These are phyloP conservation scores for Vigna reflexopilosa DNA, from an alignment of 306 rosid species.

Conservation along the genomic window DNA sequence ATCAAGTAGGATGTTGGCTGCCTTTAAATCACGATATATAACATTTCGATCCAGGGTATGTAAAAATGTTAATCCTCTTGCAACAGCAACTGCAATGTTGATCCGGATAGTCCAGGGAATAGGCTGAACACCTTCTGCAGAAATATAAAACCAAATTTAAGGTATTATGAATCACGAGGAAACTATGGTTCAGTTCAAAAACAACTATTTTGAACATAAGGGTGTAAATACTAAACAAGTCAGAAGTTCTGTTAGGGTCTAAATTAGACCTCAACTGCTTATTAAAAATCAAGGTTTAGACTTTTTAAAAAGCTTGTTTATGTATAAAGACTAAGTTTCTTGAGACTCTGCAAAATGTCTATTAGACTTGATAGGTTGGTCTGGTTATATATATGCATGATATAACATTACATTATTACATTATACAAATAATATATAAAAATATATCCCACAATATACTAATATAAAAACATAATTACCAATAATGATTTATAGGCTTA, in stretches of 20 bases:
- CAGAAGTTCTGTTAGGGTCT: background rate
- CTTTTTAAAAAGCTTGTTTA: background rate
- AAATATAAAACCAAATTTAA: conserved; percentile 14
- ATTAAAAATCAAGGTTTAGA: background rate
- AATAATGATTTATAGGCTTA: background rate
- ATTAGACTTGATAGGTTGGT: background rate
- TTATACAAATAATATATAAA: background rate
- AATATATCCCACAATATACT: background rate
- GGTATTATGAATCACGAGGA: conserved; percentile 1
- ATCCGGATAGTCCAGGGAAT: conserved; percentile 75
- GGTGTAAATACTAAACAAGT: background rate
- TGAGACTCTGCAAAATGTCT: background rate
- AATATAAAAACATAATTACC: background rate
- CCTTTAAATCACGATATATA: conserved; percentile 92
- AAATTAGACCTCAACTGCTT: background rate
- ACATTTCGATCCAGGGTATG: conserved; percentile 79
- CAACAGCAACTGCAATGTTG: conserved; percentile 75
- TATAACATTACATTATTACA: background rate
- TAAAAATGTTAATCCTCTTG: conserved; percentile 79
- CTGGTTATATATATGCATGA: background rate
- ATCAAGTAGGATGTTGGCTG: conserved; percentile 90
- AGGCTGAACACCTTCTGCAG: conserved; percentile 88
- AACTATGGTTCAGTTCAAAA: conserved; percentile 16
- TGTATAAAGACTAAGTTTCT: background rate
- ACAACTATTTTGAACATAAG: background rate